Base-by-base conservation (phyloP, 305 asterid genomes). In the Caryopteris hybrid region DNA sequence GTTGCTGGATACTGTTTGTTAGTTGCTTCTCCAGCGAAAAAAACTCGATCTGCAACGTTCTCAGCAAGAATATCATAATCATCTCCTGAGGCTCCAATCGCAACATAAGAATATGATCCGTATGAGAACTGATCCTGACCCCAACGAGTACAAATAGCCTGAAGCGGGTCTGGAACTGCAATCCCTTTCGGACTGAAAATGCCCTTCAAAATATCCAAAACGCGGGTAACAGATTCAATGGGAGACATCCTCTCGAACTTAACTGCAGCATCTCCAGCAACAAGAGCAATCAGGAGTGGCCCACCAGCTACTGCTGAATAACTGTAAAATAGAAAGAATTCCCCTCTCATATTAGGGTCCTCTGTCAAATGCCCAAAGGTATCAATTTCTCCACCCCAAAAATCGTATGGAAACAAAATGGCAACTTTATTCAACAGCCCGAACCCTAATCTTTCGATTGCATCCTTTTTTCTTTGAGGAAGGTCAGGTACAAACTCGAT, bases 301-400 rank as follows among this genome's bases (percentile, higher is more conserved):
- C 98, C 98, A 23, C 98, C 97, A 39, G 98, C 91, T 33, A 93
- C 98, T 0, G 98, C 82, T 47, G 92, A 84, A 62, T 93, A 93
- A 17, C 98, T 93, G 45, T 93, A 93, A 36, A 93, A 93, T 52
- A 93, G 82, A 66, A 93, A 93, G 81, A 90, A 93, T 66, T 93
- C 98, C 0, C 98, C 97, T 72, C 98, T 90, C 88, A 87, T 90
- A 53, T 76, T 78, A 27, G 97, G 86, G 50, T 90, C 91, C 59
- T 90, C 97, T 6, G 86, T 90, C 74, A 93, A 78, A 81, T 93
- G 98, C 55, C 98, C 98, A 77, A 93, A 93, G 1, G 98, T 93
- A 73, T 93, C 97, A 38, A 93, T 88, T 74, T 93, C 98, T 62
- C 96, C 98, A 61, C 98, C 98, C 98, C 98, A 93, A 59, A 93